phyloP scores from a whole-genome alignment of 176 grass and related monocot species.

The Triticum turgidum region DNA sequence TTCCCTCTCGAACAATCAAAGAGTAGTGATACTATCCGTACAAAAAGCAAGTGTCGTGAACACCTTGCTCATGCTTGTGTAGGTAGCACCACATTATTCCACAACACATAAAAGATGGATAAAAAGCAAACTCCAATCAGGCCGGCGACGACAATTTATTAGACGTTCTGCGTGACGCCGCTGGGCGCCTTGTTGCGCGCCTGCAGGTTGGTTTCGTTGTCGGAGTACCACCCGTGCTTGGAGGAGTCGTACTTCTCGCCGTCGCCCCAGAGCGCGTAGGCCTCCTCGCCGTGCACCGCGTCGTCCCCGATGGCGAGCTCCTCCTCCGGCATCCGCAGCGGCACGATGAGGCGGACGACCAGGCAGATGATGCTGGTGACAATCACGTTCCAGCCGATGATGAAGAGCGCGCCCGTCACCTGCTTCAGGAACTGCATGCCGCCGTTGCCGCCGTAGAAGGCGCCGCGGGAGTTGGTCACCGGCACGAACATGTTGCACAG shows the following conservation, averaged over 20 bases:
- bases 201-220: conserved; percentile 37
- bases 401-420: conserved; percentile 69
- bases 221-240: conserved; percentile 70
- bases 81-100: conserved; percentile 37
- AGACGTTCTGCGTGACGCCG: conserved; percentile 76
- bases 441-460: conserved; percentile 69
- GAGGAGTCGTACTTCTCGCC: conserved; percentile 91
- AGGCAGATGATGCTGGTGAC: conserved; percentile 71
- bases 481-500: conserved; percentile 73
- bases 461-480: conserved; percentile 66
- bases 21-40: background rate
- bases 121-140: background rate
- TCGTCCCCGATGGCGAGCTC: conserved; percentile 89
- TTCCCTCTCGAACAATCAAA: background rate
- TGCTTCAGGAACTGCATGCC: conserved; percentile 67
- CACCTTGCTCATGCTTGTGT: background rate
- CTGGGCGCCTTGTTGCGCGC: conserved; percentile 48
- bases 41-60: background rate
- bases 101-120: background rate
- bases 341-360: conserved; percentile 40
- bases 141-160: background rate
- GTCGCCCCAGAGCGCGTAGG: conserved; percentile 89
- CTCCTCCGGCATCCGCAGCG: conserved; percentile 89
- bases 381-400: conserved; percentile 77
- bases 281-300: conserved; percentile 64